Conservation (phyloP, 2,329 filamentous ascomycete species). For the Venturia carpophila region DNA sequence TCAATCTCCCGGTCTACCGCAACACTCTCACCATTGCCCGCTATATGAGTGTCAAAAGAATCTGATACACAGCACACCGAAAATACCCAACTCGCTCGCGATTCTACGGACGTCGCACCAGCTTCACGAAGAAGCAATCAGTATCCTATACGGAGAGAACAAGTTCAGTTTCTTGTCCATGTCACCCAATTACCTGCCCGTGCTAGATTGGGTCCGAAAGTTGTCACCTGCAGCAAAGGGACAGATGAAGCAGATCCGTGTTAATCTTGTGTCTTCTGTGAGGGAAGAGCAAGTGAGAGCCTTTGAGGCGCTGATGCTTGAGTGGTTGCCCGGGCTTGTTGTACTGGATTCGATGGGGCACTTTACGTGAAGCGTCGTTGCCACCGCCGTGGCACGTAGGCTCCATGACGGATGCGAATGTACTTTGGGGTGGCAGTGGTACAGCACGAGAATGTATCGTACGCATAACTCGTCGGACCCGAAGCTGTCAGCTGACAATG, state of each 20-base stretch:
- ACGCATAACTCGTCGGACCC: too few relatives aligned
- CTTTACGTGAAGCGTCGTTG: neutral
- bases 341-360: slow-evolving; percentile 7
- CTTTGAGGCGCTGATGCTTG: neutral
- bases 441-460: neutral
- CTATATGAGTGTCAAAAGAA: neutral
- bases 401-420: too few relatives aligned
- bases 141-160: slow-evolving; percentile 34
- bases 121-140: slow-evolving; percentile 34
- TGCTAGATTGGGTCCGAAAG: slow-evolving; percentile 33
- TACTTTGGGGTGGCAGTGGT: neutral
- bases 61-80: neutral
- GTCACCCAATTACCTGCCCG: slow-evolving; percentile 33
- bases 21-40: neutral
- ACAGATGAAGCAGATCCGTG: slow-evolving; percentile 31
- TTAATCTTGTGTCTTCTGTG: slow-evolving; percentile 19
- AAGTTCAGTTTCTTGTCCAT: slow-evolving; percentile 31
- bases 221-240: slow-evolving; percentile 33
- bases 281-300: neutral
- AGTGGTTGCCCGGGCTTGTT: slow-evolving; percentile 8
- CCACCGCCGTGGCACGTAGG: neutral
- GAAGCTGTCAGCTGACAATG: too few relatives aligned
- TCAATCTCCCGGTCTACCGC: slow-evolving; percentile 31
- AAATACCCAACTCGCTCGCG: slow-evolving; percentile 24
- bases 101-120: slow-evolving; percentile 32